These are phyloP conservation scores for Reticulascus tulasneorum DNA, from an alignment of 2,329 filamentous ascomycete species.

Conservation along the genomic window DNA sequence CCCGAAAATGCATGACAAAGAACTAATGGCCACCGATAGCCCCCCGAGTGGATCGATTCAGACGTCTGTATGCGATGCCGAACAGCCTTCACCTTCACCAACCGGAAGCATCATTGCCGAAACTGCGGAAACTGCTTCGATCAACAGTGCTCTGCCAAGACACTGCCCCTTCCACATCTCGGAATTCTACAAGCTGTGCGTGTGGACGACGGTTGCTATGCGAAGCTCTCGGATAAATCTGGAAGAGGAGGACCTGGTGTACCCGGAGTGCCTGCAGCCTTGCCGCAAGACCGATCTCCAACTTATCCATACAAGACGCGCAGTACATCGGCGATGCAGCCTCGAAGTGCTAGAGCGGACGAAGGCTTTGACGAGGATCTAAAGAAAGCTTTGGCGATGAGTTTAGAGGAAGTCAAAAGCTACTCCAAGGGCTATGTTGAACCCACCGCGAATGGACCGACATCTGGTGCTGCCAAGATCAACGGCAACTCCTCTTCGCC, in stretches of 20 bases:
- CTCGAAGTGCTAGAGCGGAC: constrained; percentile 81
- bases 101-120: constrained; percentile 95
- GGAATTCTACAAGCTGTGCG: constrained; percentile 88
- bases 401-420: constrained; percentile 83
- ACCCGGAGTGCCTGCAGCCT: constrained; percentile 14
- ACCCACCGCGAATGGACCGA: constrained; percentile 37
- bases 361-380: constrained; percentile 93
- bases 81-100: constrained; percentile 93
- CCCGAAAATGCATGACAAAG: too few species aligned
- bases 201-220: constrained; percentile 94
- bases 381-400: constrained; percentile 93
- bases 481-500: constrained; percentile 27
- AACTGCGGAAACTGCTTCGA: constrained; percentile 99
- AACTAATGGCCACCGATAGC: constrained; percentile 50
- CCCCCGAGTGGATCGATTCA: constrained; percentile 95
- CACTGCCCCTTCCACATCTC: constrained; percentile 81
- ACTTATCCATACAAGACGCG: constrained; percentile 60
- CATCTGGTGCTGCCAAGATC: constrained; percentile 10
- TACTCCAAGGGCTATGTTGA: constrained; percentile 71
- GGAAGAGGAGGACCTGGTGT: constrained; percentile 37
- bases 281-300: constrained; percentile 37
- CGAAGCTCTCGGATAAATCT: constrained; percentile 79
- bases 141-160: constrained; percentile 88
- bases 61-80: constrained; percentile 98
- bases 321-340: constrained; percentile 72